phyloP scores from a whole-genome alignment of 208 protist genomes.

The Kentomonas sorsogonicus region DNA sequence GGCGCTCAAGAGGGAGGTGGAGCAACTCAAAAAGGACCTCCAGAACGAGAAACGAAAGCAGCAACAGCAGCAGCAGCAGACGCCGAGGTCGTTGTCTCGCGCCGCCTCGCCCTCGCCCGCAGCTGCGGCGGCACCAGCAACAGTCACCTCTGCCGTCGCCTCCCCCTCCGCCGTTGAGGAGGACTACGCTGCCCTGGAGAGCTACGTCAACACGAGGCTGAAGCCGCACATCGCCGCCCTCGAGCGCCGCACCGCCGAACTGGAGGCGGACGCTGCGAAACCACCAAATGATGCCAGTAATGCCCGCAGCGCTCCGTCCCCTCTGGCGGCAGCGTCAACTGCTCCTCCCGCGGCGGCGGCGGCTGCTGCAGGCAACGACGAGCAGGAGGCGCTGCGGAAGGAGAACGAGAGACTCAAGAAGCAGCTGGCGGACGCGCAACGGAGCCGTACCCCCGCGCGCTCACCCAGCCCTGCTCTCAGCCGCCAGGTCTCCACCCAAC shows the following conservation, averaged over 20 bases:
- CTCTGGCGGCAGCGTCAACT: not conserved
- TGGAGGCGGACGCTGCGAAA: not conserved
- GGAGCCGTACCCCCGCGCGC: not conserved
- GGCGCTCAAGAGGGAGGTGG: conserved; percentile 7
- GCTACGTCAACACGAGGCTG: conserved; percentile 14
- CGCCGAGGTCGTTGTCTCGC: not conserved
- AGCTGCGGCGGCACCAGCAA: no score
- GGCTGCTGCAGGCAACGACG: conserved; percentile 8
- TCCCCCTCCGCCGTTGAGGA: not conserved
- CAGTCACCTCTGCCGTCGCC: not conserved
- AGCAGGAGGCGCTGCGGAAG: conserved; percentile 15
- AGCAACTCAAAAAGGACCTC: conserved; percentile 11
- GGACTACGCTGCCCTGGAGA: conserved; percentile 4
- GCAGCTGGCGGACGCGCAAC: conserved; percentile 3
- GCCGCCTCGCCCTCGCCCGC: not conserved
- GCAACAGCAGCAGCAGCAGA: not conserved
- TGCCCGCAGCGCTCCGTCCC: not conserved
- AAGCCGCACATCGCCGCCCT: conserved; percentile 10
- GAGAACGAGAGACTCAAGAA: conserved; percentile 14
- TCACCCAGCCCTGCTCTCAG: no score
- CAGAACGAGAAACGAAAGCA: conserved; percentile 4
- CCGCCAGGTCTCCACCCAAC: no score
- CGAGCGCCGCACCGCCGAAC: conserved; percentile 9
- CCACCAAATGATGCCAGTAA: not conserved
- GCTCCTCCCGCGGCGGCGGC: not conserved